Percentiles rank a stretch among this genome's conserved stretches.
Evolutionary conservation across 2,329 filamentous ascomycete genomes (phyloP).

Genomic region (Botrytis galanthina): DNA sequence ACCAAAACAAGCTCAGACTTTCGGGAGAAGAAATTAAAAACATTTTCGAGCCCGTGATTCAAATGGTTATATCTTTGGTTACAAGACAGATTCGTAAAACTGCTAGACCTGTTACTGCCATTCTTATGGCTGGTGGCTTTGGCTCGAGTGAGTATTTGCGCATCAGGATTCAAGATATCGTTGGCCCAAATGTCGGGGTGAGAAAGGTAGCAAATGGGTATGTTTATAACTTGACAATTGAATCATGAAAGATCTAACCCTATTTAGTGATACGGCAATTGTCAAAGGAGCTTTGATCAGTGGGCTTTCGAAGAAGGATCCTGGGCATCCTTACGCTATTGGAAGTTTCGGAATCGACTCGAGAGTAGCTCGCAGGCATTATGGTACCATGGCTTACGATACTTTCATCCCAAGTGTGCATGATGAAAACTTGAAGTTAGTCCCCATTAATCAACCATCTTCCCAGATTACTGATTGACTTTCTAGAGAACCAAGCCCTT

Average conservation of each 20-base stretch:
- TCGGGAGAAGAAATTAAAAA: constrained; percentile 1
- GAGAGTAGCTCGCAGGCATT: background rate
- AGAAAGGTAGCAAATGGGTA: constrained; percentile 4
- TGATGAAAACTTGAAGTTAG: background rate
- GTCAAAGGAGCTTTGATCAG: constrained; percentile 1
- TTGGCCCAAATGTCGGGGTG: background rate
- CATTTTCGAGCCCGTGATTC: constrained; percentile 1
- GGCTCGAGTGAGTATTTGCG: constrained; percentile 15
- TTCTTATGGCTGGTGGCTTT: constrained; percentile 13
- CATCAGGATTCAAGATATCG: background rate
- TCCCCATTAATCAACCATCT: background rate
- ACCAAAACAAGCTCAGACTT: background rate
- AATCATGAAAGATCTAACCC: too few species aligned
- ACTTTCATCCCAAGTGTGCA: background rate
- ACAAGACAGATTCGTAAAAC: background rate
- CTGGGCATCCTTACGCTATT: background rate
- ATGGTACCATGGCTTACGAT: background rate
- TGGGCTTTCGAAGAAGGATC: constrained; percentile 6
- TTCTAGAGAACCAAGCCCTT: background rate
- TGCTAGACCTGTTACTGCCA: background rate
- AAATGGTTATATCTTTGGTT: background rate
- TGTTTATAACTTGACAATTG: background rate
- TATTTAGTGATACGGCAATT: constrained; percentile 3
- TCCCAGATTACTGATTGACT: too few species aligned
- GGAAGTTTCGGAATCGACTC: constrained; percentile 6